These are phyloP conservation scores for Lecanicillium sp. DNA, from an alignment of 2,329 filamentous ascomycete genomes.

Conservation along the genomic window DNA sequence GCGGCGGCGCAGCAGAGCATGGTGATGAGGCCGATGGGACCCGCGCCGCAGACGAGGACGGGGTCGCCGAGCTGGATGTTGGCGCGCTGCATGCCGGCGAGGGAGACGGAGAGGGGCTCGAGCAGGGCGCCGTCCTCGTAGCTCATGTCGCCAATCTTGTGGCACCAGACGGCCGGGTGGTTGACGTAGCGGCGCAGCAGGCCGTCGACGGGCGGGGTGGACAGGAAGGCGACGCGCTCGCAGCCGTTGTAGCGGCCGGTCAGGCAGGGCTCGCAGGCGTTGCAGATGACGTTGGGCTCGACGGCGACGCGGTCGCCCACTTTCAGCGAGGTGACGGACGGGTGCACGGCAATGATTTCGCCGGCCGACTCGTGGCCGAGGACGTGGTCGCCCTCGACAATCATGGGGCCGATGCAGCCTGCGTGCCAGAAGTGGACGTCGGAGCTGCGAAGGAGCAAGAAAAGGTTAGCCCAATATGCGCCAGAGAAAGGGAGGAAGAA, in stretches of 20 bases:
- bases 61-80: slow-evolving; percentile 77
- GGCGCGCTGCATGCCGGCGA: slow-evolving; percentile 81
- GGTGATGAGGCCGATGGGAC: slow-evolving; percentile 87
- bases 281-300: slow-evolving; percentile 91
- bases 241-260: slow-evolving; percentile 95
- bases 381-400: slow-evolving; percentile 81
- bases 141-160: slow-evolving; percentile 89
- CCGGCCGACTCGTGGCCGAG: slow-evolving; percentile 92
- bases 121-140: slow-evolving; percentile 87
- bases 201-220: slow-evolving; percentile 82
- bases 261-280: slow-evolving; percentile 81
- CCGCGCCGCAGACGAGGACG: slow-evolving; percentile 83
- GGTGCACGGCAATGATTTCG: slow-evolving; percentile 71
- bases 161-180: slow-evolving; percentile 90
- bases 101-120: slow-evolving; percentile 81
- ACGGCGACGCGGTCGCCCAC: slow-evolving; percentile 87
- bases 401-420: slow-evolving; percentile 92
- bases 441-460: slow-evolving; percentile 47
- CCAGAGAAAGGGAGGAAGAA: background rate
- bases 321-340: slow-evolving; percentile 69
- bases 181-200: slow-evolving; percentile 88
- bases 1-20: slow-evolving; percentile 78
- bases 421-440: slow-evolving; percentile 98
- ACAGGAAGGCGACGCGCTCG: slow-evolving; percentile 76
- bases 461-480: slow-evolving; percentile 2